Evolutionary conservation across 768 basidiomycete genomes (phyloP).

Genomic region (Boletus sp.): DNA sequence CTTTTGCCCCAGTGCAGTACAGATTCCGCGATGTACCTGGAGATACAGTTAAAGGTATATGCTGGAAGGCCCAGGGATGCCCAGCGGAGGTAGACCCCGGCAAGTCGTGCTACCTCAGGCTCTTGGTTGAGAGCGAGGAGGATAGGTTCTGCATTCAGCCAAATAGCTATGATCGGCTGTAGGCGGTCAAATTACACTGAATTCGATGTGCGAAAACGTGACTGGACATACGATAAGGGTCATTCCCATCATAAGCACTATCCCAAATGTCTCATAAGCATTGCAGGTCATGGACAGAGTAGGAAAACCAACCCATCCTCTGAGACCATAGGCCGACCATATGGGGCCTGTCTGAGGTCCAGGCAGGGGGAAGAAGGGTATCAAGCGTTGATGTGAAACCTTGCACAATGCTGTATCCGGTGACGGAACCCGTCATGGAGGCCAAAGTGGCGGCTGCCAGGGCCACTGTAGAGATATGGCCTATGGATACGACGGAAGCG

Average conservation of each 20-base stretch:
- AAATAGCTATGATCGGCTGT: conserved; percentile 61
- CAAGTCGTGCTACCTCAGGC: conserved; percentile 77
- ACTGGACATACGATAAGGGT: conserved; percentile 54
- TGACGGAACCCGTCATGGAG: conserved; percentile 69
- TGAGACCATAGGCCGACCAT: conserved; percentile 91
- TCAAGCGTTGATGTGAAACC: conserved; percentile 86
- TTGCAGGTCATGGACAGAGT: neutral
- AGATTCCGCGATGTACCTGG: conserved; percentile 36
- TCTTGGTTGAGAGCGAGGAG: conserved; percentile 78
- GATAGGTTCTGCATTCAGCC: conserved; percentile 81
- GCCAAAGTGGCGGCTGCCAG: conserved; percentile 80
- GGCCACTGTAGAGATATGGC: conserved; percentile 86
- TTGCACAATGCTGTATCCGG: conserved; percentile 63
- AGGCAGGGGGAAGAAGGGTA: conserved; percentile 91
- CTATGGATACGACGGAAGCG: conserved; percentile 81
- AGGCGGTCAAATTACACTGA: neutral
- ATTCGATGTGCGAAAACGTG: neutral
- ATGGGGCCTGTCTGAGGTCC: conserved; percentile 83
- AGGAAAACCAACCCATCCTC: conserved; percentile 64
- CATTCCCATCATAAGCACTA: conserved; percentile 62
- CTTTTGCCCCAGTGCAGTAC: neutral
- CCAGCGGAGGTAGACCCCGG: conserved; percentile 73
- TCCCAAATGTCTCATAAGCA: conserved; percentile 6
- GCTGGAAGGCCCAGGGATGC: conserved; percentile 79
- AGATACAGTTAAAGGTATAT: conserved; percentile 56